Evolutionary conservation across 371 early-diverging fungal genomes (phyloP), one percentile per base, ranked within the genome.

Genomic region (Rhizopus delemar): DNA sequence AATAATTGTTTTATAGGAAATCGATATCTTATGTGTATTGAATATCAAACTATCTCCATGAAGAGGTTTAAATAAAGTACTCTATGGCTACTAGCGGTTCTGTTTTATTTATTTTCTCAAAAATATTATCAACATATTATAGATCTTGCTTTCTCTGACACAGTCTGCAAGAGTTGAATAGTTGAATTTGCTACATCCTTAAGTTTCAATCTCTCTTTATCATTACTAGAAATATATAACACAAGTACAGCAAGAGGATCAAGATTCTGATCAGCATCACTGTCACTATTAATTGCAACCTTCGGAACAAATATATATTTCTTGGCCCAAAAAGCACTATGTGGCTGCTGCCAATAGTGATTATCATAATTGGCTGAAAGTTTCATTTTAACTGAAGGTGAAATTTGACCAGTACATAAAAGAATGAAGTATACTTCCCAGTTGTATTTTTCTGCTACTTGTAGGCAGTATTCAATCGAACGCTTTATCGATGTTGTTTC

Each of bases 201-300:
- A 34, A 56, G 56, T 48, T 56, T 56, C 49, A 48, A 56, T 45
- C 46, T 55, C 45, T 55, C 56, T 55, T 55, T 46, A 55, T 55
- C 32, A 55, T 56, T 56, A 34, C 56, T 56, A 56, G 49, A 12
- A 56, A 56, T 56, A 48, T 56, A 56, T 33, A 56, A 56, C 8
- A 36, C 29, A 56, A 56, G 49, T 56, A 16, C 48, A 8, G 56
- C 56, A 56, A 56, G 56, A 48, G 39, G 56, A 34, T 56, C 49
- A 56, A 56, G 36, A 16, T 34, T 38, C 56, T 56, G 56, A 11
- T 56, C 56, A 22, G 29, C 56, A 48, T 49, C 49, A 48, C 39
- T 48, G 34, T 48, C 56, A 28, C 39, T 48, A 48, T 36, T 56
- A 56, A 56, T 56, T 38, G 49, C 33, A 56, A 34, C 56, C 34